Evolutionary conservation across 2,329 filamentous ascomycete genomes (phyloP), one percentile per base, ranked within the genome.

Genomic region (Alternaria novae-zelandiae): DNA sequence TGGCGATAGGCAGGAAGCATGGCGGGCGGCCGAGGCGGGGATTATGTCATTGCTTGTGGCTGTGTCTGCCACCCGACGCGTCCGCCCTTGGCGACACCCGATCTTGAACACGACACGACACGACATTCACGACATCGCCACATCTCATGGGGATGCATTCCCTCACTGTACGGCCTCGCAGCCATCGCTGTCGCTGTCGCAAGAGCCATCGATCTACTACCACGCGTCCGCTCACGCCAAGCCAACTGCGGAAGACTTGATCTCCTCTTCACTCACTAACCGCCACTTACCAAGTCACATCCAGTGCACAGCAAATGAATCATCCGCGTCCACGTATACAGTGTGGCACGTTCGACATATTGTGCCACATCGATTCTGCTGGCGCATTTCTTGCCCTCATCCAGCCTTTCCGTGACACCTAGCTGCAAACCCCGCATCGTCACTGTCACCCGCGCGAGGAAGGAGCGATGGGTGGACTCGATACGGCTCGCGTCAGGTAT

Each of bases 41-140:
- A 59, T 51, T 36, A 60, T 49, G 56, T 57, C 51, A 50, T 57
- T 46, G 23, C 41, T 13, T 59, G 43, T 59, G 41, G 49, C 56
- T 51, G 32, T 54, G 43, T 32, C 32, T 26, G 10, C 9, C 45
- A 28, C 41, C 59, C 57, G 60, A 57, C 57, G 44, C 55, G 55
- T 58, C 46, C 45, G 23, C 8, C 30, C 47, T 32, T 41, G 23
- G 56, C 56, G 15, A 41, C 51, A 36, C 41, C 54, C 21, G 51
- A 36, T 23, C 11, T 4, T 4, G 13, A 21, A 55, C 36, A 44
- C 41, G 12, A 36, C 20, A 15, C 30, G 43, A 55, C 36, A 44
- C 41, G 12, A 23, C 49, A 7, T 51, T 36, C 30, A 41, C 20
- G 23, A 28, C 49, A 25, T 53, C 49, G 49, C 49, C 49, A 53